phyloP scores from a whole-genome alignment of 306 rosid genomes.

The Medicago lupulina region DNA sequence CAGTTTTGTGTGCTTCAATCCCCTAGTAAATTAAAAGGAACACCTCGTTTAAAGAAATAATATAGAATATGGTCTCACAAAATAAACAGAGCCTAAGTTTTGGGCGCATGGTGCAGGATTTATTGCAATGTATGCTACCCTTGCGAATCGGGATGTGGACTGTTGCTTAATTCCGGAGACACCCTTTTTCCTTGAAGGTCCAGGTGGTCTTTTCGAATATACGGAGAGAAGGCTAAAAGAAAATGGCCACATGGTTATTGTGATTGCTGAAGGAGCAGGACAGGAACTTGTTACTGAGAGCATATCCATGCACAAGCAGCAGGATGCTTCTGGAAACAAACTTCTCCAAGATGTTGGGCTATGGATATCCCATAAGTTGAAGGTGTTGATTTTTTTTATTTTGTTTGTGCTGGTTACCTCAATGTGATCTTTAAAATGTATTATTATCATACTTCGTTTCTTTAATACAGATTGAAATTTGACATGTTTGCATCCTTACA shows the following conservation, averaged over 20 bases:
- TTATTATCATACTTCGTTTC: slow-evolving; percentile 4
- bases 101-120: slow-evolving; percentile 67
- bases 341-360: slow-evolving; percentile 94
- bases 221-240: slow-evolving; percentile 76
- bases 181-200: slow-evolving; percentile 89
- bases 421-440: background rate
- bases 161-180: slow-evolving; percentile 98
- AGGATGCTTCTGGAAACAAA: slow-evolving; percentile 97
- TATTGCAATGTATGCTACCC: slow-evolving; percentile 95
- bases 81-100: background rate
- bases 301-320: slow-evolving; percentile 54
- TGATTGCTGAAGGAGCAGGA: slow-evolving; percentile 97
- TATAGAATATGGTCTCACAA: no score
- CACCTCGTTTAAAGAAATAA: no score
- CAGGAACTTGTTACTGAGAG: slow-evolving; percentile 81
- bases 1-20: slow-evolving; percentile 8
- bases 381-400: slow-evolving; percentile 54
- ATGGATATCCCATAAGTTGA: slow-evolving; percentile 87
- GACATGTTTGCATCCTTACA: slow-evolving; percentile 7
- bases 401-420: slow-evolving; percentile 12
- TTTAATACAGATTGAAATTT: slow-evolving; percentile 8
- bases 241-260: slow-evolving; percentile 94
- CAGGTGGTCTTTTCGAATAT: slow-evolving; percentile 89
- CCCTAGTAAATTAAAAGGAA: background rate
- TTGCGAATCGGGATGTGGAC: slow-evolving; percentile 96